phyloP scores from a whole-genome alignment of 768 basidiomycete species.

The Amanita molliuscula region DNA sequence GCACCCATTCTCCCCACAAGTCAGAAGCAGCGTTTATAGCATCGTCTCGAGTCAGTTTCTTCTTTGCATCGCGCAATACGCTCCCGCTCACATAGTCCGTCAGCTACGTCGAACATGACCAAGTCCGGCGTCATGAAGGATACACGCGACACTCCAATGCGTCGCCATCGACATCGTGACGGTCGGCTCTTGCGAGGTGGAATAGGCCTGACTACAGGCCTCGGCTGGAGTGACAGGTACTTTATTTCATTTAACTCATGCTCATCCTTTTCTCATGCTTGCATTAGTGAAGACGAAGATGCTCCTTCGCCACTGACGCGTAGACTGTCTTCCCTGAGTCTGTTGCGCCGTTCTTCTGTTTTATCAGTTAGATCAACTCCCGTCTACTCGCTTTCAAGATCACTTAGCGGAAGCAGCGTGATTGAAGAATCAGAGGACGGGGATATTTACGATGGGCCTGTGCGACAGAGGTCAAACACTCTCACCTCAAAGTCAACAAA shows the following conservation, averaged over 20 bases:
- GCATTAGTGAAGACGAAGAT: slow-evolving; percentile 58
- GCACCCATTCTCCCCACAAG: slow-evolving; percentile 12
- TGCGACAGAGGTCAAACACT: slow-evolving; percentile 5
- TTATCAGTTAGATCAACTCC: slow-evolving; percentile 19
- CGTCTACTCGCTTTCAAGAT: slow-evolving; percentile 22
- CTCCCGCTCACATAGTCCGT: not conserved
- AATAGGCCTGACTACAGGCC: slow-evolving; percentile 59
- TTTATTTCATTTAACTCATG: slow-evolving; percentile 11
- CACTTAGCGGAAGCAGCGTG: slow-evolving; percentile 21
- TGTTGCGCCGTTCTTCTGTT: slow-evolving; percentile 34
- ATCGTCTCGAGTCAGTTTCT: slow-evolving; percentile 21
- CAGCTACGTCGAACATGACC: slow-evolving; percentile 19
- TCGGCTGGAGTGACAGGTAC: slow-evolving; percentile 70
- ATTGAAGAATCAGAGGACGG: slow-evolving; percentile 9
- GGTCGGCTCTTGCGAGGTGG: slow-evolving; percentile 48
- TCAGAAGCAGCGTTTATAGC: slow-evolving; percentile 26
- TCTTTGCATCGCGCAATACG: not conserved
- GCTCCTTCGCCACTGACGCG: slow-evolving; percentile 58
- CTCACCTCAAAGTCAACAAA: slow-evolving; percentile 1
- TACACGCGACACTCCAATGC: slow-evolving; percentile 42
- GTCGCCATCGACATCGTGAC: slow-evolving; percentile 53
- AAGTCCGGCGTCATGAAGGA: slow-evolving; percentile 39
- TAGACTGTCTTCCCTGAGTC: slow-evolving; percentile 47
- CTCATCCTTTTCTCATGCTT: not conserved
- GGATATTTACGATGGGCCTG: slow-evolving; percentile 6